Base-by-base conservation (phyloP, 176 grass and related monocot species). In the Zoysia pacifica region DNA sequence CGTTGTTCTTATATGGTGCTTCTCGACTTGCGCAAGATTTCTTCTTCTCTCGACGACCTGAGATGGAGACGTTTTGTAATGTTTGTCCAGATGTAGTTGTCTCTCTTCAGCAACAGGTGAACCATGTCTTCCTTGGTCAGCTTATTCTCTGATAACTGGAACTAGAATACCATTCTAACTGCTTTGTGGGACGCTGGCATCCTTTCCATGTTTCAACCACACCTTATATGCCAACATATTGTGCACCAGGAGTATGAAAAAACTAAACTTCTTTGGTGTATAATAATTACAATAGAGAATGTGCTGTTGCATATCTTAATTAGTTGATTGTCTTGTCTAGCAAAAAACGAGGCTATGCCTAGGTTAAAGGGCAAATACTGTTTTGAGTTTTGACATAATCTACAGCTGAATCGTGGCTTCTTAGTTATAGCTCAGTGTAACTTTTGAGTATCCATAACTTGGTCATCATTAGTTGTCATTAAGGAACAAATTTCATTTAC, bases 21-120 rank as follows among this genome's bases (percentile, higher is more conserved):
- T 88, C 85, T 71, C 67, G n/a, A 38, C 81, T 98, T 48, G 90
- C 88, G 1, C 88, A 87, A 74, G 86, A 94, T 83, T 79, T 94
- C 61, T 93, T 93, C 75, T 87, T 89, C 66, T 94, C 92, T 43
- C 68, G 68, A 62, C 71, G 77, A 62, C 93, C 84, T 83, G 84
- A 89, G 79, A 53, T 85, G 73, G 83, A 85, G 60, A 82, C 86
- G 80, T 79, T 98, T 44, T 76, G 69, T 48, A 83, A 82, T 66
- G 81, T 94, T 89, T 98, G 92, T 80, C 92, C 90, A 64, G 90
- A 98, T 81, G 58, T 94, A 45, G 77, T 84, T 6, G 67, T 94
- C 39, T 93, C 95, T 76, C 78, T 98, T 64, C 95, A 98, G 77
- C 95, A 98, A 76, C 95, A 94, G 92, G 95, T 98, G 77, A 65